Percentiles rank a stretch among this genome's conserved stretches.
Evolutionary conservation across 768 basidiomycete genomes (phyloP).

Genomic region (Lactarius quietus): DNA sequence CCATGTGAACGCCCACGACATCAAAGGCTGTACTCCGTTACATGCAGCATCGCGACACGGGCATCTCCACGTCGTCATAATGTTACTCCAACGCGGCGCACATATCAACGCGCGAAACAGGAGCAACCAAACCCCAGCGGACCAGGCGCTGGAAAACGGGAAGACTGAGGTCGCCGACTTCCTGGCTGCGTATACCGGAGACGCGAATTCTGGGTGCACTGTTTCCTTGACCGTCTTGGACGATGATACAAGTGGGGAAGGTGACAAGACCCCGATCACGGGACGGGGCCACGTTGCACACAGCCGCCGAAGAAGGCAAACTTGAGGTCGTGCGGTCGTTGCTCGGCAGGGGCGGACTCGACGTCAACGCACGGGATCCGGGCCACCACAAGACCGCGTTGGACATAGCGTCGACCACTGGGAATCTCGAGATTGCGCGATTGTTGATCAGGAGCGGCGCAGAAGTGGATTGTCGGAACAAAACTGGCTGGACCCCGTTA

Average conservation of each 20-base stretch:
- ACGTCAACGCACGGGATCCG: background rate
- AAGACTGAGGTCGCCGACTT: slow-evolving; percentile 1
- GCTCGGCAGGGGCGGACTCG: background rate
- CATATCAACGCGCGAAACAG: background rate
- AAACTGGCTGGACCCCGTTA: background rate
- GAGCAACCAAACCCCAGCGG: background rate
- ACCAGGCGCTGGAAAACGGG: background rate
- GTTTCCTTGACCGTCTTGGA: background rate
- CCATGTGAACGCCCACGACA: background rate
- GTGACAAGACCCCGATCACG: too few species aligned
- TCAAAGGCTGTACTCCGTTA: background rate
- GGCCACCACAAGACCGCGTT: background rate
- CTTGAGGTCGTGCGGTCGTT: background rate
- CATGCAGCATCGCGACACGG: background rate
- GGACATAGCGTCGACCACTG: background rate
- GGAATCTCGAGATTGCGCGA: background rate
- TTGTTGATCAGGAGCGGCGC: background rate
- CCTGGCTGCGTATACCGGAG: background rate
- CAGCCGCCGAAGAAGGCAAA: background rate
- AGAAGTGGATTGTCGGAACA: background rate
- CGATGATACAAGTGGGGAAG: background rate
- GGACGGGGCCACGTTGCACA: background rate
- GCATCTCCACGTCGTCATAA: background rate
- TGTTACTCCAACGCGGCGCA: background rate
- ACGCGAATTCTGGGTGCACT: background rate